Conservation (phyloP, 768 basidiomycete genomes). For the Gelatoporia subvermispora region DNA sequence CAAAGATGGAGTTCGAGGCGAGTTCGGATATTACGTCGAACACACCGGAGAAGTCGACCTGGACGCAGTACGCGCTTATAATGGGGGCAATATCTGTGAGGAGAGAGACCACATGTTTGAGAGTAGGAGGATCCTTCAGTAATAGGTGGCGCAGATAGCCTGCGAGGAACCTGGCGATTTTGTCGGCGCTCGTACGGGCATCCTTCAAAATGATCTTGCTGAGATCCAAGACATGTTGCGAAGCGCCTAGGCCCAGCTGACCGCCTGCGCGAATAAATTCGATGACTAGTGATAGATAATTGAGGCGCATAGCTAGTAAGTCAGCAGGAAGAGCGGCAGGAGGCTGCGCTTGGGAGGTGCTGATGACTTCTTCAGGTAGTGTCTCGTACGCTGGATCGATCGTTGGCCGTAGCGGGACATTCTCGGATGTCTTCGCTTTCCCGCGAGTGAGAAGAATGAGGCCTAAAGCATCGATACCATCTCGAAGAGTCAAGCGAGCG, state of each 20-base stretch:
- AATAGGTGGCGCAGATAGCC: conserved; percentile 48
- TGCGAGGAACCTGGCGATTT: conserved; percentile 48
- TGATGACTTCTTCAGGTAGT: conserved; percentile 7
- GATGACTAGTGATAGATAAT: conserved; percentile 54
- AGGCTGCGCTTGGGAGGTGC: conserved; percentile 11
- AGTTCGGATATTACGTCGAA: conserved; percentile 48
- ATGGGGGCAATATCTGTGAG: conserved; percentile 54
- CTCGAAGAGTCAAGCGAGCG: conserved; percentile 51
- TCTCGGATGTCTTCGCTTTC: conserved; percentile 36
- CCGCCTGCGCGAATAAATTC: conserved; percentile 51
- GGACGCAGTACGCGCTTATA: conserved; percentile 42
- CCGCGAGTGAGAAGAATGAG: conserved; percentile 44
- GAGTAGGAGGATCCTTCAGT: conserved; percentile 31
- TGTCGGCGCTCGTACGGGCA: conserved; percentile 30
- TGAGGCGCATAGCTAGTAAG: conserved; percentile 52
- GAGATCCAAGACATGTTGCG: conserved; percentile 48
- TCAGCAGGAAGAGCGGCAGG: conserved; percentile 50
- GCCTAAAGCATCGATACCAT: conserved; percentile 68
- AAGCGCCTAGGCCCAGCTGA: conserved; percentile 31
- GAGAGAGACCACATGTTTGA: conserved; percentile 48
- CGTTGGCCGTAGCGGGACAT: conserved; percentile 26
- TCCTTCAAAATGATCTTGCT: conserved; percentile 55
- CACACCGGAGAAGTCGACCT: conserved; percentile 54
- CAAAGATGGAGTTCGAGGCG: conserved; percentile 39
- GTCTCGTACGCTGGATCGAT: conserved; percentile 16